Evolutionary conservation across 192 early-diverging fungal genomes (phyloP).

Genomic region (Rhizophlyctis rosea): DNA sequence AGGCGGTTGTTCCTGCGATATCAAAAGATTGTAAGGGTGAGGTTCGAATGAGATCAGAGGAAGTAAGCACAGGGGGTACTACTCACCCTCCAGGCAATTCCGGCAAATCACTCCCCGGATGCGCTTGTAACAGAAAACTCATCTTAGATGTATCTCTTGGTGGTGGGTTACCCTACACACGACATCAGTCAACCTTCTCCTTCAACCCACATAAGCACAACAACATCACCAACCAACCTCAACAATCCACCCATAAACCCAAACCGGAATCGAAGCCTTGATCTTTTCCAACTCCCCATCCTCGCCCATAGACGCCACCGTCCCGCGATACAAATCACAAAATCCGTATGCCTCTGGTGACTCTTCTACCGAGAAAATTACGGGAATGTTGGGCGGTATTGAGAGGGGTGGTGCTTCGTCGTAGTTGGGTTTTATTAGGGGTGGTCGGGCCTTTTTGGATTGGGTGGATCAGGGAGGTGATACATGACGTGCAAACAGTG

Average conservation of each 20-base stretch:
- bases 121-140: conserved; percentile 74
- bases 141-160: conserved; percentile 78
- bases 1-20: conserved; percentile 58
- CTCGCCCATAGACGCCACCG: conserved; percentile 43
- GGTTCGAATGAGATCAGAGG: neutral
- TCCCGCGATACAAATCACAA: conserved; percentile 71
- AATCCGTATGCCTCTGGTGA: conserved; percentile 66
- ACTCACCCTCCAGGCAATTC: conserved; percentile 31
- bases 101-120: conserved; percentile 49
- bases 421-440: conserved; percentile 25
- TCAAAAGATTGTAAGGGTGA: neutral
- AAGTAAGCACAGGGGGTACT: neutral
- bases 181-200: neutral
- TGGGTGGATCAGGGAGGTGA: too few species aligned
- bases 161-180: conserved; percentile 57
- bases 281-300: conserved; percentile 37
- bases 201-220: neutral
- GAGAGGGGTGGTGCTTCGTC: conserved; percentile 62
- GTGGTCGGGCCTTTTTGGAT: too few species aligned
- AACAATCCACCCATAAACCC: conserved; percentile 82
- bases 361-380: conserved; percentile 72
- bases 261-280: conserved; percentile 73
- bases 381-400: conserved; percentile 63
- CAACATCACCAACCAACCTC: conserved; percentile 51
- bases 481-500: too few species aligned